Evolutionary conservation across 2,329 filamentous ascomycete genomes (phyloP), one percentile per base, ranked within the genome.

Genomic region (Penicillium sp.): DNA sequence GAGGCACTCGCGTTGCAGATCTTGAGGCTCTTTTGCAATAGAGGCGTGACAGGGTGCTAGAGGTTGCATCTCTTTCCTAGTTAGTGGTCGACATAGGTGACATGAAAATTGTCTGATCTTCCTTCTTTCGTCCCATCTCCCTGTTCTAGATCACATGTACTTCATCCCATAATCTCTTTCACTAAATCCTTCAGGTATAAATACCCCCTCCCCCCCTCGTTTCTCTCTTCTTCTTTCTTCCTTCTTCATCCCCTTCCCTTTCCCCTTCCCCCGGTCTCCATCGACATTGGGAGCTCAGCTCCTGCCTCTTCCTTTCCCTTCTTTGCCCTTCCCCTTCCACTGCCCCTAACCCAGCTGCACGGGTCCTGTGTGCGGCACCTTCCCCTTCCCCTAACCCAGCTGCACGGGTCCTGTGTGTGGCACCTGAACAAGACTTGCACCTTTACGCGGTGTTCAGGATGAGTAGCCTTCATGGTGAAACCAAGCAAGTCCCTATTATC

Each of bases 1-100:
- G 74, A 51, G 75, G 72, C 57, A 84, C 84, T 15, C 77, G 84
- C 5, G 78, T 86, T 75, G 83, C 73, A 1, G 77, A 79, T 64
- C 68, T 79, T 27, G 76, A 78, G 59, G 72, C 69, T 37, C 64
- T 79, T 35, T 62, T 77, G 35, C 61, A 58, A 47, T 71, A 50
- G 21, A 33, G 35, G 17, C 2, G 8, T 23, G 19, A 6, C 4
- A 31, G 27, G 25, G 23, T 19, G 9, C 15, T 29, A 19, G 17
- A 12, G 17, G 17, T 27, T 29, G 9, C 10, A 29, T 45, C 42
- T 47, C 6, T 31, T 46, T 21, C 5, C 12, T 45, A 31, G 10
- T 46, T 46, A n/a, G 15, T 43, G 15, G 12, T 19, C n/a, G n/a
- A 46, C 43, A 46, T 31, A 31, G 6, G 3, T 45, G 10, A 45